phyloP scores from a whole-genome alignment of 192 early-diverging fungal genomes.

The Coemansia sp. region DNA sequence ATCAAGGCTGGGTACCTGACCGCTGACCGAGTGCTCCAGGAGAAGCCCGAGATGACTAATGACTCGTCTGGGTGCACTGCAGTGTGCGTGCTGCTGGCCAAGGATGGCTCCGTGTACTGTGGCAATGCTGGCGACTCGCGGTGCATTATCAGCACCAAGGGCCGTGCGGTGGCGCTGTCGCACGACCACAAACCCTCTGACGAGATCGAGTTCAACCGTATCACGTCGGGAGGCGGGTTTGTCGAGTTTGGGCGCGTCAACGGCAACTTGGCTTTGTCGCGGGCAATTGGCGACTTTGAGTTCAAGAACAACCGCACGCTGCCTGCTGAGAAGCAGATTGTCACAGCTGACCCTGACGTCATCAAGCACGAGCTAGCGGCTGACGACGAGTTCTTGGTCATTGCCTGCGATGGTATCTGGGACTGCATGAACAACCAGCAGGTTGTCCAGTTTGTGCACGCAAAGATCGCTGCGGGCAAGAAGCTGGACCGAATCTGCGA shows the following conservation, averaged over 20 bases:
- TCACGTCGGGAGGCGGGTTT: constrained; percentile 90
- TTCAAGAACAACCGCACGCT: constrained; percentile 89
- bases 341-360: constrained; percentile 91
- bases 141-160: constrained; percentile 79
- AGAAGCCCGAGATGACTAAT: constrained; percentile 70
- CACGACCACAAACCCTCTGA: constrained; percentile 96
- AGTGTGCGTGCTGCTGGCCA: constrained; percentile 82
- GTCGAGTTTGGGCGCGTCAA: constrained; percentile 99
- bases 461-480: constrained; percentile 63
- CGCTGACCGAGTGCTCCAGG: constrained; percentile 75
- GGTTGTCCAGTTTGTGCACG: constrained; percentile 83
- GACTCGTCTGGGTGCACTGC: constrained; percentile 98
- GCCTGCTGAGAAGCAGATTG: constrained; percentile 85
- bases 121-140: constrained; percentile 97
- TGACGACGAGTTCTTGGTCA: constrained; percentile 86
- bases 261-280: constrained; percentile 96
- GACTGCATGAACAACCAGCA: constrained; percentile 94
- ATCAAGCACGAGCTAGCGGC: constrained; percentile 48
- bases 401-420: constrained; percentile 99
- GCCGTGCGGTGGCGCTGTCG: constrained; percentile 77
- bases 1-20: constrained; percentile 82
- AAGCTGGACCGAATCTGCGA: constrained; percentile 77
- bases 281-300: constrained; percentile 98
- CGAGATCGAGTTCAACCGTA: constrained; percentile 81
- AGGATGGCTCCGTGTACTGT: constrained; percentile 77